Base-by-base conservation (phyloP, 2,329 filamentous ascomycete genomes). In the Fusarium sp. region DNA sequence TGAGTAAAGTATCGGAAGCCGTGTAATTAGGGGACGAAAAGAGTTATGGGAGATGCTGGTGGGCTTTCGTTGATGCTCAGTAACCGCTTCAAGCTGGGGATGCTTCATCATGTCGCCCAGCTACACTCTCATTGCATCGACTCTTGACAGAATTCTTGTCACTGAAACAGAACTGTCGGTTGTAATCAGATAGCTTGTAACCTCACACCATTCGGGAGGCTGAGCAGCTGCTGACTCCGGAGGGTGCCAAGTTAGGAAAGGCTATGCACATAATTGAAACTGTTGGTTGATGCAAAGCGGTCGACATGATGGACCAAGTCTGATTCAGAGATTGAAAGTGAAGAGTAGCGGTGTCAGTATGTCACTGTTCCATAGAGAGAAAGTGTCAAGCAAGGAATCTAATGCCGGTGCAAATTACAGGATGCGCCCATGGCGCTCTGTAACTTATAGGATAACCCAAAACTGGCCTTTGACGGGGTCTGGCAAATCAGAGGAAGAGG, bases 361-460 rank as follows among this genome's bases (percentile, higher is more conserved):
- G 21, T 51, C 21, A 39, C 31, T 39, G 8, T n/a, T 37, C 18
- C 10, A 37, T n/a, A n/a, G 34, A n/a, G 18, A 37, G 6, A 37
- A 37, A 37, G 8, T 8, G 34, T 34, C 39, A 44, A 62, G 44
- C 39, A 44, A 66, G 44, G 44, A 34, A 19, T 25, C 37, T 16
- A 51, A 58, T 58, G 42, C 49, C 13, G 23, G 23, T 39, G 37
- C 34, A 70, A 48, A 63, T 62, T 62, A n/a, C 45, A 69, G 62
- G 67, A 69, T 41, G 61, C 42, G n/a, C 13, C 26, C 18, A 28
- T 52, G 11, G 28, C 41, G 3, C n/a, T 28, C 23, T 30, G 34
- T 39, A 28, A 19, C 18, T 34, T 18, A 43, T 25, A 7, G 8
- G 26, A 31, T 19, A 14, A 28, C 31, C 25, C 16, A 25, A 28